phyloP scores from a whole-genome alignment of 2,329 filamentous ascomycete genomes.

The Ophiostoma himal-ulmi region DNA sequence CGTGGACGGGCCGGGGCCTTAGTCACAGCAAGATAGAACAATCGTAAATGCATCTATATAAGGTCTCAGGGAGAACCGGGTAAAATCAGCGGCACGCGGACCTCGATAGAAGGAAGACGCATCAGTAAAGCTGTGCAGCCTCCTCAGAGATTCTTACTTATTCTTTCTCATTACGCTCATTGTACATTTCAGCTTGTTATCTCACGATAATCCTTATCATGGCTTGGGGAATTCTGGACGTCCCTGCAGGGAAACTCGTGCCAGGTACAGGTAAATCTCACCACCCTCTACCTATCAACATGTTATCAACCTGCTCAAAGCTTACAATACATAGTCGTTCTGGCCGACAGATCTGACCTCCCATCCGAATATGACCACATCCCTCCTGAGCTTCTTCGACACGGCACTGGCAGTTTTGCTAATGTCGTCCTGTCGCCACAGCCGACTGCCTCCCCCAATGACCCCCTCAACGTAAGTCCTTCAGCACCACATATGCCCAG shows the following conservation, averaged over 20 bases:
- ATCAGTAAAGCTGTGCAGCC: background rate
- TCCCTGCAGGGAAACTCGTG: constrained; percentile 40
- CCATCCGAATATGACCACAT: constrained; percentile 42
- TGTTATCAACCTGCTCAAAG: background rate
- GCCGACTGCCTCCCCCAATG: constrained; percentile 44
- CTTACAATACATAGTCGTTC: constrained; percentile 34
- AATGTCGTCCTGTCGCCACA: constrained; percentile 40
- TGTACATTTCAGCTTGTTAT: background rate
- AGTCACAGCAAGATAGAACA: background rate
- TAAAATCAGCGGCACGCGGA: background rate
- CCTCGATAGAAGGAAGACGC: background rate
- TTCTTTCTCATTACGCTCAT: background rate
- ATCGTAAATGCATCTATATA: background rate
- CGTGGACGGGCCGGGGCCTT: background rate
- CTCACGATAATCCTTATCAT: constrained; percentile 29
- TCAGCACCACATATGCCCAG: background rate
- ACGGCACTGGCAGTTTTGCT: constrained; percentile 33
- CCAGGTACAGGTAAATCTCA: constrained; percentile 41
- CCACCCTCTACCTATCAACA: background rate
- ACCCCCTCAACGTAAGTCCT: constrained; percentile 41
- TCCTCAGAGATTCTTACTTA: background rate
- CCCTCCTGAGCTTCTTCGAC: constrained; percentile 38
- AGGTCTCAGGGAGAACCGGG: background rate
- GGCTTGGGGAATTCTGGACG: constrained; percentile 46
- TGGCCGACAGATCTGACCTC: constrained; percentile 43